phyloP scores from a whole-genome alignment of 78 protist genomes.

The Speleostelium caveatum region DNA sequence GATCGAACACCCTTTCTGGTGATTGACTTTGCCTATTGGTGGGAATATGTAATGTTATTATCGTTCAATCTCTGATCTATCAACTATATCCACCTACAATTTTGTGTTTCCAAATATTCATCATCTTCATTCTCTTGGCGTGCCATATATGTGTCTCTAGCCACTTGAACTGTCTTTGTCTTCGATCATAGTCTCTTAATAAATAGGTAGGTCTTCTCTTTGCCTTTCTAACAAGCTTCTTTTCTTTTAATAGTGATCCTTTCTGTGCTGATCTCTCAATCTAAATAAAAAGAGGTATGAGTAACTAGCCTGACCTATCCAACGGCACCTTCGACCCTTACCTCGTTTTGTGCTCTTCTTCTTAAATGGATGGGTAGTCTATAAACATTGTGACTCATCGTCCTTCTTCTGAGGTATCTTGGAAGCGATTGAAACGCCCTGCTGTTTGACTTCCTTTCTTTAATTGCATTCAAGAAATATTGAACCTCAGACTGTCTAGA shows the following conservation, averaged over 20 bases:
- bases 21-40: slow-evolving; percentile 22
- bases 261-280: slow-evolving; percentile 31
- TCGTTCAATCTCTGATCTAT: not conserved
- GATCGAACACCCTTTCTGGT: slow-evolving; percentile 60
- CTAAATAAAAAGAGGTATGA: not conserved
- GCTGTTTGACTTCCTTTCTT: slow-evolving; percentile 17
- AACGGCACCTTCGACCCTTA: not conserved
- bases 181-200: slow-evolving; percentile 24
- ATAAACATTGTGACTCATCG: slow-evolving; percentile 84
- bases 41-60: not conserved
- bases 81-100: slow-evolving; percentile 18
- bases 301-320: too few relatives aligned
- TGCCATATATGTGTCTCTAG: slow-evolving; percentile 92
- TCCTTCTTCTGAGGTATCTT: slow-evolving; percentile 87
- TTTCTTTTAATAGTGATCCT: slow-evolving; percentile 3
- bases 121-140: slow-evolving; percentile 88
- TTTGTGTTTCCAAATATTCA: slow-evolving; percentile 64
- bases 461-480: slow-evolving; percentile 7
- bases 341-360: slow-evolving; percentile 71
- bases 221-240: slow-evolving; percentile 25
- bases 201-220: slow-evolving; percentile 70
- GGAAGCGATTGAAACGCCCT: slow-evolving; percentile 89
- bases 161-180: slow-evolving; percentile 84
- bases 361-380: slow-evolving; percentile 81
- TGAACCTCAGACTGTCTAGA: slow-evolving; percentile 37